Conservation (phyloP, 768 basidiomycete genomes). For the Daedaleopsis sinensis region DNA sequence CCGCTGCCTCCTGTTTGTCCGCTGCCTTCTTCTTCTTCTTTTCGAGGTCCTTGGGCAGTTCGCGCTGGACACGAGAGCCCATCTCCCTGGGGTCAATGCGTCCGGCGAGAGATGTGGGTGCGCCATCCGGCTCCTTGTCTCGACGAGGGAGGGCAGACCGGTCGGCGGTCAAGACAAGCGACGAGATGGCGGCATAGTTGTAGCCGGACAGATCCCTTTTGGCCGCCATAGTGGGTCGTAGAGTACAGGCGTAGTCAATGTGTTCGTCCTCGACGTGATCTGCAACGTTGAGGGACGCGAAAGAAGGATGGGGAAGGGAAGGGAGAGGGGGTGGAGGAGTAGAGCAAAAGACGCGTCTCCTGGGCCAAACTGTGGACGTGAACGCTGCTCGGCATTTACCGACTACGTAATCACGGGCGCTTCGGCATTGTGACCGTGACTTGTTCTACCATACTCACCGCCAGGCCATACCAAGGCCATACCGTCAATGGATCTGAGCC, state of each 20-base stretch:
- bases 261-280: conserved; percentile 16
- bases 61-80: conserved; percentile 87
- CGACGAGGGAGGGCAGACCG: conserved; percentile 77
- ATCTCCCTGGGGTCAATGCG: conserved; percentile 89
- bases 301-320: no score
- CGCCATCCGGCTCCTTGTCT: conserved; percentile 96
- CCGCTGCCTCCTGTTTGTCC: conserved; percentile 57
- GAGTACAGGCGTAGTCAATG: not conserved
- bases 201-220: conserved; percentile 88
- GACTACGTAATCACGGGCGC: no score
- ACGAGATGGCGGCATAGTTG: conserved; percentile 96
- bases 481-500: no score
- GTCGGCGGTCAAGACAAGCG: conserved; percentile 92
- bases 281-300: conserved; percentile 10
- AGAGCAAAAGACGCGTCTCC: no score
- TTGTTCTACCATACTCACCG: no score
- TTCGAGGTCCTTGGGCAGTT: conserved; percentile 84
- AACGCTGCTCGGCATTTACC: no score
- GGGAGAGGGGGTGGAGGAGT: no score
- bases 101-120: conserved; percentile 90
- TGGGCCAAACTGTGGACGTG: no score
- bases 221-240: conserved; percentile 40
- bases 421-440: no score
- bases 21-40: conserved; percentile 92
- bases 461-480: no score